These are phyloP conservation scores for Plectranthus barbatus DNA, from an alignment of 257 asterid genomes.

Conservation along the genomic window DNA sequence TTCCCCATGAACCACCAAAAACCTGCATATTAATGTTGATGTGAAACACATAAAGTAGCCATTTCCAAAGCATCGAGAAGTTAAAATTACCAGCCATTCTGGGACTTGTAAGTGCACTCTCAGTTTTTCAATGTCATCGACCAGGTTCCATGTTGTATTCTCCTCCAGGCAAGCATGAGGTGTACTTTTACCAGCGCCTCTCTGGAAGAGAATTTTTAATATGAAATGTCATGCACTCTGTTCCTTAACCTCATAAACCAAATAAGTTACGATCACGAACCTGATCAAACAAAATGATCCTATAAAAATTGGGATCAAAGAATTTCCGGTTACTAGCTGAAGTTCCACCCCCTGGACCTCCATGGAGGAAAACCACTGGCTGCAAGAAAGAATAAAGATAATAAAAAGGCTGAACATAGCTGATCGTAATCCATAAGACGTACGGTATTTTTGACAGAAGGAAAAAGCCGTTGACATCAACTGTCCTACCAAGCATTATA, in stretches of 20 bases:
- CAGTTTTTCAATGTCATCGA: conserved; percentile 80
- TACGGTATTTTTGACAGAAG: background rate
- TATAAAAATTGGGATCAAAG: conserved; percentile 76
- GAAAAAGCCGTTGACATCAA: background rate
- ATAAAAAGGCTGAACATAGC: background rate
- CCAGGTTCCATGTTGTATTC: conserved; percentile 88
- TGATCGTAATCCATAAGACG: background rate
- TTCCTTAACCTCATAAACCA: conserved; percentile 6
- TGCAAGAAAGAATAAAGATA: conserved; percentile 28
- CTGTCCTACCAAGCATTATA: too few species aligned
- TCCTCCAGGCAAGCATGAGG: conserved; percentile 94
- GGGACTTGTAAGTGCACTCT: conserved; percentile 70
- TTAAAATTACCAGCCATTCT: conserved; percentile 78
- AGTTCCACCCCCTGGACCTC: conserved; percentile 99
- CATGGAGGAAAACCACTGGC: conserved; percentile 93
- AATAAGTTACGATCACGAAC: conserved; percentile 28
- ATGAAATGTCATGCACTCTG: background rate
- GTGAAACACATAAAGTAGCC: conserved; percentile 13
- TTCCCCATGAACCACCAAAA: conserved; percentile 99
- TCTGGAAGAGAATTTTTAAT: conserved; percentile 29
- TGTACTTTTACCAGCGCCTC: conserved; percentile 91
- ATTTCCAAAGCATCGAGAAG: background rate
- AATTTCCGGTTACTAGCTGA: conserved; percentile 82
- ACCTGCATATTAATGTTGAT: conserved; percentile 50
- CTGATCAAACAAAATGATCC: conserved; percentile 90